These are phyloP conservation scores for Diaporthe helianthi DNA, from an alignment of 2,329 filamentous ascomycete genomes.

Conservation along the genomic window DNA sequence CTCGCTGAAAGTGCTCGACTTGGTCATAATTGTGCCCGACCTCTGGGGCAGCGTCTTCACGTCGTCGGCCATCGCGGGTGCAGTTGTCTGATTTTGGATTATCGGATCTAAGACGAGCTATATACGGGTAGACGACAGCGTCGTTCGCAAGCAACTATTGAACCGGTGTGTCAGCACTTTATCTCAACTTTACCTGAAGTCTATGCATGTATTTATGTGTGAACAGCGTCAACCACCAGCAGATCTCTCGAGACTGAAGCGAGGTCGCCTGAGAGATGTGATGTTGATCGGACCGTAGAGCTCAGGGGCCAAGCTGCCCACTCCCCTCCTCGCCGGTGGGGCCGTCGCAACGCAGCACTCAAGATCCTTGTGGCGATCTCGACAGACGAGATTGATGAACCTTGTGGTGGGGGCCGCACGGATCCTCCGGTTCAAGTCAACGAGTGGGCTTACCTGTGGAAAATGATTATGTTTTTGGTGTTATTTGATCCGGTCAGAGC, in stretches of 20 bases:
- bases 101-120: background rate
- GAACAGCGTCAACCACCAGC: background rate
- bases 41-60: conserved; percentile 36
- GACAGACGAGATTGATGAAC: conserved; percentile 25
- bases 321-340: conserved; percentile 17
- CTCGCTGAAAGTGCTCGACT: conserved; percentile 54
- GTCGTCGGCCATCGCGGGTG: conserved; percentile 30
- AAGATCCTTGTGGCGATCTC: conserved; percentile 25
- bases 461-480: background rate
- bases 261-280: conserved; percentile 1
- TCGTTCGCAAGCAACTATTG: background rate
- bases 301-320: conserved; percentile 12
- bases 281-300: background rate
- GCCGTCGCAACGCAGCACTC: conserved; percentile 2
- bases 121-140: background rate
- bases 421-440: conserved; percentile 5
- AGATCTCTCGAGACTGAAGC: background rate
- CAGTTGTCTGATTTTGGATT: background rate
- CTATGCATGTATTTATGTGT: background rate
- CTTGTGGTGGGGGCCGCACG: conserved; percentile 26
- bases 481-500: background rate
- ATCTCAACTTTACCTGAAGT: conserved; percentile 3
- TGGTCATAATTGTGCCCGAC: conserved; percentile 35
- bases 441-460: background rate
- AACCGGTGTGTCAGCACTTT: background rate